phyloP scores from a whole-genome alignment of 164 flowering plant species.

The Berberis vulgaris region DNA sequence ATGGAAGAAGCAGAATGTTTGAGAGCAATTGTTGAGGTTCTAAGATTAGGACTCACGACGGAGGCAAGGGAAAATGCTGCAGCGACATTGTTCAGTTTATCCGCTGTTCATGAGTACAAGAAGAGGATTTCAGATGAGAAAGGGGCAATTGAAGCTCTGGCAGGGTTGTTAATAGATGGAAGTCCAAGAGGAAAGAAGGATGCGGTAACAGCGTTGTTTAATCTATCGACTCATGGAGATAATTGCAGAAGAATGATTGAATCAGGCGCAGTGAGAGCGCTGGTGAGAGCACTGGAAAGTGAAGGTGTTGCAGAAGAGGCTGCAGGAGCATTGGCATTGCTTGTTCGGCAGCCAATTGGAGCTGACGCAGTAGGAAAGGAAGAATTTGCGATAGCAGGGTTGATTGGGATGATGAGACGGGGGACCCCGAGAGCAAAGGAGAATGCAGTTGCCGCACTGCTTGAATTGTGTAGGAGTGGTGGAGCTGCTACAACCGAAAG shows the following conservation, averaged over 20 bases:
- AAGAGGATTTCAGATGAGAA: constrained; percentile 59
- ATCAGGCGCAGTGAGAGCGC: constrained; percentile 56
- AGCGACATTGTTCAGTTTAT: constrained; percentile 90
- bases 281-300: constrained; percentile 50
- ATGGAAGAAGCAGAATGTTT: constrained; percentile 81
- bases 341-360: constrained; percentile 69
- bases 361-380: constrained; percentile 66
- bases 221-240: constrained; percentile 67
- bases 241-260: constrained; percentile 61
- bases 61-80: constrained; percentile 97
- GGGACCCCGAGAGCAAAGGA: constrained; percentile 89
- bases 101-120: constrained; percentile 83
- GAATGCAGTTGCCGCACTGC: constrained; percentile 87
- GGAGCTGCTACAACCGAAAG: constrained; percentile 55
- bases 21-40: constrained; percentile 55
- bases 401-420: constrained; percentile 72
- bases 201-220: constrained; percentile 87
- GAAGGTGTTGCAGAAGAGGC: constrained; percentile 93
- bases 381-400: constrained; percentile 54
- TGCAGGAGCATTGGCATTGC: constrained; percentile 73
- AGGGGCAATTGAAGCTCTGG: constrained; percentile 73
- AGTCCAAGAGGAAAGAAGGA: constrained; percentile 74
- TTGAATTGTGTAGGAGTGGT: constrained; percentile 76
- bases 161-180: constrained; percentile 49
- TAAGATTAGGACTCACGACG: constrained; percentile 56